A percentile compares a stretch with the other conserved stretches of the same genome.
These are phyloP conservation scores for Voacanga thouarsii DNA, from an alignment of 257 asterid genomes.

Conservation along the genomic window DNA sequence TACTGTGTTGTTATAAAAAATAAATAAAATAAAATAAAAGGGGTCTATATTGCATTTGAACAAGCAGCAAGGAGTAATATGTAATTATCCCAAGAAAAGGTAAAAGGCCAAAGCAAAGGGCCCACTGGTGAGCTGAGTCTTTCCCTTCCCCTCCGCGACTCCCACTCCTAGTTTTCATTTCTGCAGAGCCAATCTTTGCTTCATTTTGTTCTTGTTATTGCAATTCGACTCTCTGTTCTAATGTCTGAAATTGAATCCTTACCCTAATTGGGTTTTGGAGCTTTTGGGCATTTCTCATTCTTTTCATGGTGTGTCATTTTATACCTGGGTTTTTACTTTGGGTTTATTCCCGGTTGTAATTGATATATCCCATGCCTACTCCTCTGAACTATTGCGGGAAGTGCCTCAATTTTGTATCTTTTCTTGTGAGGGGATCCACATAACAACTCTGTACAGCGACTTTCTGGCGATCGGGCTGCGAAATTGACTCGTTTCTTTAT, in stretches of 20 bases:
- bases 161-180: background rate
- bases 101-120: background rate
- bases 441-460: background rate
- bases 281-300: background rate
- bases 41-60: background rate
- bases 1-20: too few relatives aligned
- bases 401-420: background rate
- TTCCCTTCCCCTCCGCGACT: background rate
- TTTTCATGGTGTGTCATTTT: background rate
- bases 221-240: background rate
- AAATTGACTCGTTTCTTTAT: background rate
- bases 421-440: background rate
- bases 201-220: background rate
- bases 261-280: background rate
- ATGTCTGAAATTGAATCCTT: background rate
- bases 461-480: conserved; percentile 2
- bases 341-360: background rate
- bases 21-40: background rate
- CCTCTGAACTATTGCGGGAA: background rate
- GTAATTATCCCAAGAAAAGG: background rate
- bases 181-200: background rate
- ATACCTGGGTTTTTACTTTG: background rate
- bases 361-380: background rate
- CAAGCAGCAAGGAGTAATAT: background rate
- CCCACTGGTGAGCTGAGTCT: background rate